Base-by-base conservation (phyloP, 2,329 filamentous ascomycete species). In the Colletotrichum lupini region DNA sequence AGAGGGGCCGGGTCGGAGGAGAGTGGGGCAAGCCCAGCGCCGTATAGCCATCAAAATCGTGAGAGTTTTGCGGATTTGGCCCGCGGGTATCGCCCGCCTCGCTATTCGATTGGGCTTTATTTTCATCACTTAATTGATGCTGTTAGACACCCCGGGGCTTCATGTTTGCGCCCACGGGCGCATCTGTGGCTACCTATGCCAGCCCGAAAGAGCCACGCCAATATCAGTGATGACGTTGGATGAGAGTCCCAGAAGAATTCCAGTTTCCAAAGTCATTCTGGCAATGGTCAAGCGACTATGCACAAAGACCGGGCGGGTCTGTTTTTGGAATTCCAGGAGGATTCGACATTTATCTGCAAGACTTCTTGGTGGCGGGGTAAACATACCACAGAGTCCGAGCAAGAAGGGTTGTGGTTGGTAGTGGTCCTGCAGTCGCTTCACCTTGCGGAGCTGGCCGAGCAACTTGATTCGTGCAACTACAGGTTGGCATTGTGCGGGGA, bases 401-500 rank as follows among this genome's bases (percentile, higher is more conserved):
- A 56, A 30, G 67, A 61, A 49, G 42, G 46, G 35, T 49, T 61
- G 42, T 70, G 67, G 42, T 73, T 69, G 70, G 55, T 65, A 37
- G 59, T 70, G 60, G 42, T 52, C 55, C 58, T 69, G 46, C 37
- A 16, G 60, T 73, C 60, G 35, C 53, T 59, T 61, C 60, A 60
- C 46, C 37, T 32, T 53, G 16, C 46, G 24, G 24, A 55, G 37
- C 57, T 61, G 37, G 37, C 37, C 32, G 42, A 58, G 49, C 49
- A 37, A 65, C 67, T 42, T 73, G 66, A 70, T 73, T 73, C 70
- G 67, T 49, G 60, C 58, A 64, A 61, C 67, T 61, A 32, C 67
- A 14, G 53, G 26, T 49, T 56, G 28, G 55, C 46, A 49, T 52
- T 55, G 60, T 73, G 70, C 60, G 66, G 70, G 70, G 67, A 73